Evolutionary conservation across 371 early-diverging fungal species (phyloP), one percentile per base, ranked within the genome.

Genomic region (Parasitella parasitica): DNA sequence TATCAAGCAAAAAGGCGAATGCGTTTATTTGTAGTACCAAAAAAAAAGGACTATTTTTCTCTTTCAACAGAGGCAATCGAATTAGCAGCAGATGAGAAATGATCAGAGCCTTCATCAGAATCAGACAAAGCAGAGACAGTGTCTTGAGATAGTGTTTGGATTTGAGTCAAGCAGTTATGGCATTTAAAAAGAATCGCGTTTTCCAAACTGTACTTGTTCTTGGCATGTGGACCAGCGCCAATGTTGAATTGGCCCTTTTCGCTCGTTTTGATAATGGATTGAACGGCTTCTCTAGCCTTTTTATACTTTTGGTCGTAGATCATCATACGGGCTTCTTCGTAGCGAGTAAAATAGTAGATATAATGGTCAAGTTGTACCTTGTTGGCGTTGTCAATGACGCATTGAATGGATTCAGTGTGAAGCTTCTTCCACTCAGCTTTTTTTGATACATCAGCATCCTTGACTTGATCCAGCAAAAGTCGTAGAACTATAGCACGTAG

Each of bases 361-460:
- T 84, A 89, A 60, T 89, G 89, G 60, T 89, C 89, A n/a, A 82
- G 66, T 12, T 70, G 66, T 6, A 88, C 71, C 26, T 74, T 64
- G 51, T 67, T 51, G 15, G 80, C 71, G 43, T 74, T 53, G 1
- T 70, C 63, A 51, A 71, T 54, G 5, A 81, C 71, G 15, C 43
- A 28, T 8, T 59, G 56, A 15, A 77, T 61, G 0, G 76, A 73
- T 20, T 50, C 55, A 8, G 52, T 28, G 54, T 76, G 73, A 7
- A 65, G 30, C 7, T 52, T 51, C 8, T 51, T 18, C 61, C 64
- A 58, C 49, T 62, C 54, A 11, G 1, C 26, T 57, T 36, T 58
- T 2, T 38, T 38, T 28, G n/a, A 22, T 27, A 32, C 26, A 34
- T 50, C 49, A 0, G 53, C 27, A 22, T 57, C 48, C 22, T 35